Evolutionary conservation across 2,329 filamentous ascomycete species (phyloP), one percentile per base, ranked within the genome.

Genomic region (Aspergillus quadricinctus): DNA sequence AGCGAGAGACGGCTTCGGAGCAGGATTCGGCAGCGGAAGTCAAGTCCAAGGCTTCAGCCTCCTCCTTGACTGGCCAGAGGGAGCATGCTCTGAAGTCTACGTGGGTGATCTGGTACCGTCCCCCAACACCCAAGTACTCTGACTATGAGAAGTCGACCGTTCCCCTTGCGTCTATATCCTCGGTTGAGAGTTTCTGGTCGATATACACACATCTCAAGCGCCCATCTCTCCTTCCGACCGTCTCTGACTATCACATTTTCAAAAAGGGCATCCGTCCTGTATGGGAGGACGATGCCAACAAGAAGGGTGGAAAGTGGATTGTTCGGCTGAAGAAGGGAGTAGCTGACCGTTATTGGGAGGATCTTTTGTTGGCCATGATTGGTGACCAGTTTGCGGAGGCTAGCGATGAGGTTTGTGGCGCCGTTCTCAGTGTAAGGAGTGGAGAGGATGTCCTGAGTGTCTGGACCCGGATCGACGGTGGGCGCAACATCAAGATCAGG

Each of bases 271-370:
- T 99, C 59, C 87, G 94, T 58, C 94, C 94, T 23, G 94, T 99
- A 66, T 99, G 94, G 94, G 94, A 99, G 75, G 94, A 99, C 66
- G 92, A 96, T 49, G 91, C 95, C 72, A 99, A 99, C 78, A 94
- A 91, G 75, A 88, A 87, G 64, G 94, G 94, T 54, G 94, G 94
- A 52, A 99, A 99, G 78, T 99, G 93, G 93, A 92, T 97, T 63
- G 87, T 99, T 72, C 84, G 93, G 63, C 79, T 99, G 72, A 97
- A 96, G 83, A 99, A 99, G 81, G 94, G 94, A 27, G 90, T 99
- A 21, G 90, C 91, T 19, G 94, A 97, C 75, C 86, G 93, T 54
- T 97, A 96, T 75, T 99, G 94, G 91, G 94, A 99, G 78, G 90
- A 97, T 70, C 81, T 97, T 50, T 79, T 97, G 58, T 80, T 97